A percentile compares a stretch with the other conserved stretches of the same genome.
Conservation (phyloP, 805 yeast genomes). For the Candida pseudoglaebosa region DNA sequence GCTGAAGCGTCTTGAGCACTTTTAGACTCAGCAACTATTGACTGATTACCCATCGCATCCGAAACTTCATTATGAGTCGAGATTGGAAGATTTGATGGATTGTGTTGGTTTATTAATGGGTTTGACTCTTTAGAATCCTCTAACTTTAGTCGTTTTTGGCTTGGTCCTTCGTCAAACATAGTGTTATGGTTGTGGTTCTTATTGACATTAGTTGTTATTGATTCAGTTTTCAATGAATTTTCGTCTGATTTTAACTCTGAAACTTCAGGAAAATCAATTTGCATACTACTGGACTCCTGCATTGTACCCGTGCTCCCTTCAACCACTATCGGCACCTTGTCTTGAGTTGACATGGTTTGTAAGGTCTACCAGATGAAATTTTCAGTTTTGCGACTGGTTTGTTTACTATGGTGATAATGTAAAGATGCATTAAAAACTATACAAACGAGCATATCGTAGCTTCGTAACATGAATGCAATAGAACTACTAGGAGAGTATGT, state of each 20-base stretch:
- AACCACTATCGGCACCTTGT: not conserved
- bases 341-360: not conserved
- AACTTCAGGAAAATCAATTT: not conserved
- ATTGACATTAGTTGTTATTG: not conserved
- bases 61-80: too few species aligned
- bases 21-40: too few species aligned
- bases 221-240: not conserved
- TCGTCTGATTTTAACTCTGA: not conserved
- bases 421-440: not conserved
- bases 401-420: not conserved
- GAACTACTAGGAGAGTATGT: not conserved
- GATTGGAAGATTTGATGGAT: not conserved
- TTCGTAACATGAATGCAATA: not conserved
- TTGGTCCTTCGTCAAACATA: not conserved
- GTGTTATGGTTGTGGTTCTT: not conserved
- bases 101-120: not conserved
- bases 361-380: not conserved
- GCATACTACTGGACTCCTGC: not conserved
- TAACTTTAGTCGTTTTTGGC: not conserved
- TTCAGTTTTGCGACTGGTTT: not conserved
- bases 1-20: too few species aligned
- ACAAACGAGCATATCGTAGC: not conserved
- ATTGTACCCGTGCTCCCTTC: not conserved
- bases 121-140: not conserved
- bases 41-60: too few species aligned